Conservation (phyloP, 139 green algal species). For the Coelastrella sp. region DNA sequence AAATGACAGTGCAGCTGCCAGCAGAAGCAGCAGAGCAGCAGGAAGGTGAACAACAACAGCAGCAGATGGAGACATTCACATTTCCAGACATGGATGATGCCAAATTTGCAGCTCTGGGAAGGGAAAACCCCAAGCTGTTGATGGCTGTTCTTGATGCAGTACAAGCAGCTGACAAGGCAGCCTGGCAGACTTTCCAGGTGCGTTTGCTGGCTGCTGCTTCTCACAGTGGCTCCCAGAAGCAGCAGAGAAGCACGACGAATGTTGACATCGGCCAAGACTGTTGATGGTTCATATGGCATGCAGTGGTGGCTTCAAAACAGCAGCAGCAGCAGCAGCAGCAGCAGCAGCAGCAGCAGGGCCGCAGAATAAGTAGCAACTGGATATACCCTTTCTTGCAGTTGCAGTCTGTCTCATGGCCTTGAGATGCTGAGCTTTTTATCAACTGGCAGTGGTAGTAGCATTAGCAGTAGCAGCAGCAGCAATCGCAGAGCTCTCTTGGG, state of each 20-base stretch:
- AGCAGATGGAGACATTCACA: constrained; percentile 36
- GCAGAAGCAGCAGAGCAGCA: not conserved
- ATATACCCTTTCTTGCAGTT: too few relatives aligned
- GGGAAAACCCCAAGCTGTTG: constrained; percentile 43
- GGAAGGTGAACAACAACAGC: constrained; percentile 41
- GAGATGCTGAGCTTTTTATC: too few relatives aligned
- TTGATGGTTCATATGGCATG: not conserved
- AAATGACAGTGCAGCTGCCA: constrained; percentile 13
- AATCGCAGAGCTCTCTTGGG: too few relatives aligned
- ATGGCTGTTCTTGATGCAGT: constrained; percentile 61
- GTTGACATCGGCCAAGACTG: too few relatives aligned
- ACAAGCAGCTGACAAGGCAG: constrained; percentile 52
- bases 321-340: not conserved
- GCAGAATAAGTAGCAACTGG: too few relatives aligned
- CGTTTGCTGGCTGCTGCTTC: not conserved
- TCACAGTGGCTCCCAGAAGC: not conserved
- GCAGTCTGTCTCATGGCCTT: too few relatives aligned
- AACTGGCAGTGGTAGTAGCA: too few relatives aligned
- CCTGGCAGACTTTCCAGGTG: constrained; percentile 73
- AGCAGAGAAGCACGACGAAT: not conserved
- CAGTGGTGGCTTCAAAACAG: constrained; percentile 14
- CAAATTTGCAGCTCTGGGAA: constrained; percentile 19
- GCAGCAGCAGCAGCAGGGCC: not conserved
- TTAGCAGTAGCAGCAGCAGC: too few relatives aligned
- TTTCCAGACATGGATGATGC: constrained; percentile 36